A percentile compares a stretch with the other conserved stretches of the same genome.
These are phyloP conservation scores for Delonix regia DNA, from an alignment of 306 rosid genomes.

Conservation along the genomic window DNA sequence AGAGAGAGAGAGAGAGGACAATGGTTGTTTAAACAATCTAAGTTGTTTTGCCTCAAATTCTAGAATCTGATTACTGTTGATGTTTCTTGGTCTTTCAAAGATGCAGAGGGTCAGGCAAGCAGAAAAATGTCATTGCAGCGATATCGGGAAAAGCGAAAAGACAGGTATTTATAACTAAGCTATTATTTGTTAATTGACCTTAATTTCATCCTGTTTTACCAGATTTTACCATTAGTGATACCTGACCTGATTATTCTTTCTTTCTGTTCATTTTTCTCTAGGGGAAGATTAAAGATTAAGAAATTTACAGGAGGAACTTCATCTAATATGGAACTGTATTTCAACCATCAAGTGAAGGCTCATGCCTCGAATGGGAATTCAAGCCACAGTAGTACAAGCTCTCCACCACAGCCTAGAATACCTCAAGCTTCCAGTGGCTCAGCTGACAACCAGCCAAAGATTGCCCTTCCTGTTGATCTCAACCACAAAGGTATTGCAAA, in stretches of 20 bases:
- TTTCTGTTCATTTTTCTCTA: conserved; percentile 46
- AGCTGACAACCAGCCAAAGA: conserved; percentile 65
- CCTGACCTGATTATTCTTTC: conserved; percentile 40
- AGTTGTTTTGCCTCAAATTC: conserved; percentile 27
- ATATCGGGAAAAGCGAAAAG: conserved; percentile 87
- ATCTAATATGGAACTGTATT: conserved; percentile 71
- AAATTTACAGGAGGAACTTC: conserved; percentile 54
- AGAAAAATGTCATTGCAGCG: conserved; percentile 83
- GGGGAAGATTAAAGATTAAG: conserved; percentile 88
- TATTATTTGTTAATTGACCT: conserved; percentile 34
- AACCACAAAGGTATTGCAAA: conserved; percentile 69
- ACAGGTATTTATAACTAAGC: conserved; percentile 63
- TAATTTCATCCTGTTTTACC: conserved; percentile 27
- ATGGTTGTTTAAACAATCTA: conserved; percentile 8
- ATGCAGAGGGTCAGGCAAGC: conserved; percentile 88
- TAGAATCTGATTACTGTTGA: conserved; percentile 20
- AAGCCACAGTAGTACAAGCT: conserved; percentile 72
- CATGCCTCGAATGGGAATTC: conserved; percentile 73
- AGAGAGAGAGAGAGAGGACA: background rate
- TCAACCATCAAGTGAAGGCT: conserved; percentile 68
- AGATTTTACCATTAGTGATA: conserved; percentile 37
- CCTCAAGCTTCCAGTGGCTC: conserved; percentile 59
- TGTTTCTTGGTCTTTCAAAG: conserved; percentile 52
- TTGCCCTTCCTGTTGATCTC: conserved; percentile 79
- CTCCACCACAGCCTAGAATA: conserved; percentile 77